A percentile compares a stretch with the other conserved stretches of the same genome.
Conservation (phyloP, 768 basidiomycete species). For the Lactifluus pinguis region DNA sequence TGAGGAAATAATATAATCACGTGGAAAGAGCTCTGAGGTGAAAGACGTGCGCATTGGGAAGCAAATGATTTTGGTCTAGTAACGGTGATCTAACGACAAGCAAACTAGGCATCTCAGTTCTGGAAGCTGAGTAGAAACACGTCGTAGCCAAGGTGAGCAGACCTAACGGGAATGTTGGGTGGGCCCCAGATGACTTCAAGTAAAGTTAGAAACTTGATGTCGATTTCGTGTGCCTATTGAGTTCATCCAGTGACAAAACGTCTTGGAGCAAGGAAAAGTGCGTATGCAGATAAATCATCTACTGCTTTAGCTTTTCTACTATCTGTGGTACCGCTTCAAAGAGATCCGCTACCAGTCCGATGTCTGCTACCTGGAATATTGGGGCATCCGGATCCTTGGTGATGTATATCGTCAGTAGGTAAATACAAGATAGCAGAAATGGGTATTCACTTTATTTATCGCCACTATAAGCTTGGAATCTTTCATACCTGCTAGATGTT, state of each 20-base stretch:
- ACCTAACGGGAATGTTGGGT: neutral
- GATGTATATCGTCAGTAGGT: neutral
- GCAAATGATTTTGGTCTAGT: neutral
- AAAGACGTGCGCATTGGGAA: neutral
- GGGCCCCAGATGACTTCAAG: neutral
- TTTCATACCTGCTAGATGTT: conserved; percentile 99
- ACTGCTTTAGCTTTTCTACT: conserved; percentile 69
- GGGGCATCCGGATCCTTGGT: conserved; percentile 89
- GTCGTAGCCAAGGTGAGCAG: neutral
- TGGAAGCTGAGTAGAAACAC: neutral
- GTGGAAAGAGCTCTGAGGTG: neutral
- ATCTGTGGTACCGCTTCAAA: conserved; percentile 89
- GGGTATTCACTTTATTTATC: conserved; percentile 74
- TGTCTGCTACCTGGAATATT: conserved; percentile 97
- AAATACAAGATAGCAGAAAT: neutral
- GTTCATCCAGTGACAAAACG: neutral
- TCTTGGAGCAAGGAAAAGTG: neutral
- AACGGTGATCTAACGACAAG: neutral
- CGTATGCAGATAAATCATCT: neutral
- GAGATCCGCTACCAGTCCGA: conserved; percentile 88
- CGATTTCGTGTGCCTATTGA: neutral
- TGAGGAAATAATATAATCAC: neutral
- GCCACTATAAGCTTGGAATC: conserved; percentile 98
- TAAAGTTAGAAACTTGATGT: neutral
- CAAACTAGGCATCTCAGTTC: neutral